Evolutionary conservation across 306 rosid genomes (phyloP).

Genomic region (Trifolium repens): DNA sequence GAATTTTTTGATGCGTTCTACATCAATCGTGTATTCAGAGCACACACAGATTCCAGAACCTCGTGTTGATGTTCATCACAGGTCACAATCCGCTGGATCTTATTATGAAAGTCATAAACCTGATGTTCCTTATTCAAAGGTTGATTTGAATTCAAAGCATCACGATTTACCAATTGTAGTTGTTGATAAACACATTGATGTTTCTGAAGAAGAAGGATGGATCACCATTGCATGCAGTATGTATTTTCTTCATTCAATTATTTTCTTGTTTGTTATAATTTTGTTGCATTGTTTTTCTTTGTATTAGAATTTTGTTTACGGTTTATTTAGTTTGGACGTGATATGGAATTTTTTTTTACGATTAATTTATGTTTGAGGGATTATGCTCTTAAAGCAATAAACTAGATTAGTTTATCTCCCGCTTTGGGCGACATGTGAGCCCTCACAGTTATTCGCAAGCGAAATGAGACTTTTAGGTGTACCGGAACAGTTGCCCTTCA

Average conservation of each 20-base stretch:
- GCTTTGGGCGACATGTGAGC: too few relatives aligned
- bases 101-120: slow-evolving; percentile 58
- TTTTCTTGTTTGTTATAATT: background rate
- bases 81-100: slow-evolving; percentile 53
- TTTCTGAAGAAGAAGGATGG: slow-evolving; percentile 88
- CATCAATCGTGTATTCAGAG: slow-evolving; percentile 54
- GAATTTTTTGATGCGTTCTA: slow-evolving; percentile 81
- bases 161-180: slow-evolving; percentile 40
- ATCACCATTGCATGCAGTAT: slow-evolving; percentile 77
- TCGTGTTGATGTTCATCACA: slow-evolving; percentile 45
- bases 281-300: background rate
- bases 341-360: background rate
- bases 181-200: slow-evolving; percentile 68
- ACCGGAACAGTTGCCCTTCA: too few relatives aligned
- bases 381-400: background rate
- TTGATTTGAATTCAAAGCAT: slow-evolving; percentile 44
- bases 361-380: background rate
- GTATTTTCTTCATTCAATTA: slow-evolving; percentile 34
- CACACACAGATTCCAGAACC: slow-evolving; percentile 50
- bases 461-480: too few relatives aligned
- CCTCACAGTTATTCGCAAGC: too few relatives aligned
- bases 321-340: background rate
- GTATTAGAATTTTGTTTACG: too few relatives aligned
- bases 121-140: slow-evolving; percentile 57
- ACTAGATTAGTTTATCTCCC: background rate